Base-by-base conservation (phyloP, 176 grass and related monocot genomes). In the Neostapfia colusana region DNA sequence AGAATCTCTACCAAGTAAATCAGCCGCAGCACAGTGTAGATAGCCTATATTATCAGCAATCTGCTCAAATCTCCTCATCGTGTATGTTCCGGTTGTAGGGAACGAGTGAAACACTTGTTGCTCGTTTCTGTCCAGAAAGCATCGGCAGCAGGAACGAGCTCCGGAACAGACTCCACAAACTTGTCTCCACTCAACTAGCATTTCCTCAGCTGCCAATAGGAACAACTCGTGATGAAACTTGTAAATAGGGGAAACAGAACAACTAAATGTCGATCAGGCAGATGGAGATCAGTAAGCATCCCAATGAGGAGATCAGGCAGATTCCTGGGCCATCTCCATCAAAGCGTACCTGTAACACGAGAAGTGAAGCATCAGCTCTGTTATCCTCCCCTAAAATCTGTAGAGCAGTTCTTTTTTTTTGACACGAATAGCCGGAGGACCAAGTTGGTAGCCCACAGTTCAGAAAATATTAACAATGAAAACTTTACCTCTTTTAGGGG, bases 71-170 rank as follows among this genome's bases (percentile, higher is more conserved):
- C 73, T 79, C 70, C 50, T 89, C 45, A 97, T 79, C 7, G 17
- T 69, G 28, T 88, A 91, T 0, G 94, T 88, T 20, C 87, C 60
- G 42, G 75, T 79, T 67, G 91, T 89, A 42, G 90, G 94, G 79
- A 91, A 87, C 25, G 26, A 40, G 89, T 92, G 91, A 97, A 93
- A 91, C 91, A 97, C 73, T 86, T 91, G 34, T 84, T 92, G 84
- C 89, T 88, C 58, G 81, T 89, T 27, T 93, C 84, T 5, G 81
- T 55, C 91, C 91, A 89, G 13, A 76, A 40, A 18, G 78, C 81
- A 62, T 88, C 23, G 24, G 54, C 49, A 63, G 38, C 67, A 13
- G 64, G 26, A 3, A 24, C 59, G 2, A 79, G 75, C 45, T 88
- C 73, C 0, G 81, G 63, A 36, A 25, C 44, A 1, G 75, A 71